These are phyloP conservation scores for Guadua angustifolia DNA, from an alignment of 176 grass and related monocot genomes.

Conservation along the genomic window DNA sequence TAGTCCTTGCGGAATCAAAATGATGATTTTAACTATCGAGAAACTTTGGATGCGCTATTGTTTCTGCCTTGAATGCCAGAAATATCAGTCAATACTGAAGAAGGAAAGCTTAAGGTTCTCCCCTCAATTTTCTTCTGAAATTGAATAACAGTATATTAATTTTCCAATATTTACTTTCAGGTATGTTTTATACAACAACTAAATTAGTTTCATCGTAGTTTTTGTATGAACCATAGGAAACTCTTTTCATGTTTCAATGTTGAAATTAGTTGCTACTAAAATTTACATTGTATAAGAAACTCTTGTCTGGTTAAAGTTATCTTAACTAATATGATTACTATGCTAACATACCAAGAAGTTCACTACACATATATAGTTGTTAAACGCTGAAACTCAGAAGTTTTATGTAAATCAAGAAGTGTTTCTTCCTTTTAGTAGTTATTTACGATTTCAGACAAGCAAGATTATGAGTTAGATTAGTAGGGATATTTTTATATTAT, in stretches of 20 bases:
- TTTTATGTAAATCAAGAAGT: neutral
- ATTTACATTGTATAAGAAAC: neutral
- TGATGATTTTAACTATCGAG: neutral
- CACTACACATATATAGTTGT: neutral
- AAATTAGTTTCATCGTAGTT: neutral
- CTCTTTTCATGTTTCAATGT: neutral
- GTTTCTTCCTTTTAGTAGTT: neutral
- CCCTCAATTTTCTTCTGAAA: neutral
- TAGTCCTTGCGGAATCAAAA: neutral
- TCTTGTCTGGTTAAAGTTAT: neutral
- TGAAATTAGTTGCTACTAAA: slow-evolving; percentile 1
- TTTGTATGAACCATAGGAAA: slow-evolving; percentile 1
- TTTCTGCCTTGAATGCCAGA: neutral
- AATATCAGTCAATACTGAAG: neutral
- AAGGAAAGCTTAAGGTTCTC: neutral
- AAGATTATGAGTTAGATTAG: neutral
- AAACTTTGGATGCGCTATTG: neutral
- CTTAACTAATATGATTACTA: neutral
- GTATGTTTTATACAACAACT: neutral
- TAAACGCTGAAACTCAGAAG: neutral
- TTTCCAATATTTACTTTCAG: neutral
- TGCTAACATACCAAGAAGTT: neutral
- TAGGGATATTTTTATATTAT: neutral
- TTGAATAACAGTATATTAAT: neutral
- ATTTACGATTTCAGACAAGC: neutral